phyloP scores from a whole-genome alignment of 164 flowering plant genomes.

The Protea cynaroides region DNA sequence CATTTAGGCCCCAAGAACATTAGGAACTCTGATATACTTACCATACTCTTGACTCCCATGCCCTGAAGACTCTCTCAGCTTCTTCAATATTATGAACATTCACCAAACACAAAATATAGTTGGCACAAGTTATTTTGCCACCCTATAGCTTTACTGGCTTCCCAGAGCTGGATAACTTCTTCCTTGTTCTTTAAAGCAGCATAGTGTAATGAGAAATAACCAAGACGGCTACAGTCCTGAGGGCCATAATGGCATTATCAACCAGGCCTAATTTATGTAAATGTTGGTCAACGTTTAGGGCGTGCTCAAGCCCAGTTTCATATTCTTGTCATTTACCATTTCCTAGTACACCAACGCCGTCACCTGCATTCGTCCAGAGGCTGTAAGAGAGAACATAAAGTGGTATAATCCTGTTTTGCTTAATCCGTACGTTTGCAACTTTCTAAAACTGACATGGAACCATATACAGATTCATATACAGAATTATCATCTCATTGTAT shows the following conservation, averaged over 20 bases:
- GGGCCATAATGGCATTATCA: constrained; percentile 35
- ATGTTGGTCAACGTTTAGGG: constrained; percentile 40
- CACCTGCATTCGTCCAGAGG: constrained; percentile 51
- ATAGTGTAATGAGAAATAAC: constrained; percentile 48
- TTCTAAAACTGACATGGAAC: constrained; percentile 35
- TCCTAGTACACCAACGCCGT: constrained; percentile 37
- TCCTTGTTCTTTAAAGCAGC: constrained; percentile 36
- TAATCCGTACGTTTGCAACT: constrained; percentile 44
- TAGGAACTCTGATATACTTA: constrained; percentile 56
- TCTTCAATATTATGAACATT: constrained; percentile 43
- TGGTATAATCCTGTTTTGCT: constrained; percentile 33
- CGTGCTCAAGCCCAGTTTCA: constrained; percentile 55
- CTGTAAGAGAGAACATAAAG: constrained; percentile 51
- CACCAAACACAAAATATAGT: no score
- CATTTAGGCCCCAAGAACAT: constrained; percentile 56
- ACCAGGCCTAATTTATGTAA: constrained; percentile 27
- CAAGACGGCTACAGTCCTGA: constrained; percentile 30
- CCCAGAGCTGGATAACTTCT: constrained; percentile 50
- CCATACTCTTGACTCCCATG: no score
- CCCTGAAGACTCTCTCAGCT: no score
- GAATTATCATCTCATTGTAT: constrained; percentile 59
- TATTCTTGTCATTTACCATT: constrained; percentile 36
- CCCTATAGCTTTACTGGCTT: constrained; percentile 36
- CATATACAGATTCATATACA: constrained; percentile 53
- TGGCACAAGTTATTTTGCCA: constrained; percentile 41